A percentile compares a stretch with the other conserved stretches of the same genome.
phyloP scores from a whole-genome alignment of 495 filamentous ascomycete genomes.

The Trichocladium uniseriatum region DNA sequence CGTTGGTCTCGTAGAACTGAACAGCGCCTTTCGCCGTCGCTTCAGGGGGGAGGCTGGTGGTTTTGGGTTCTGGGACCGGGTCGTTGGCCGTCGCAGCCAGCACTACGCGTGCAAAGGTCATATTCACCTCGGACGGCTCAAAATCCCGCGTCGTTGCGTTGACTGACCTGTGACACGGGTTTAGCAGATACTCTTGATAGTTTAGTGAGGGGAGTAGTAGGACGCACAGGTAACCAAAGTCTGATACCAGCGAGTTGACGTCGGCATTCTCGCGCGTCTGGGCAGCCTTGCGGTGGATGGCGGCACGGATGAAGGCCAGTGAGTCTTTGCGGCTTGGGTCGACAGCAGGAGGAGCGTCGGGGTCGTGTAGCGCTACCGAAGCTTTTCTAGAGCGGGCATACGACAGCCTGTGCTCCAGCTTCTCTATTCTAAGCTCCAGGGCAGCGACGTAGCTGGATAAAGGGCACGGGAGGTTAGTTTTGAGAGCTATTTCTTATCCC shows the following conservation, averaged over 20 bases:
- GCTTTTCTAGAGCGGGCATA: conserved; percentile 52
- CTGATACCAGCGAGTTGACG: conserved; percentile 70
- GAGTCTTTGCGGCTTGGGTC: conserved; percentile 47
- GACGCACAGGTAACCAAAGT: conserved; percentile 67
- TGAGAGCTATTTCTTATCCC: not conserved
- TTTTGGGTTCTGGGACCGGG: conserved; percentile 44
- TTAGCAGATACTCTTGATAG: conserved; percentile 6
- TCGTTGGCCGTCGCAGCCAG: conserved; percentile 64
- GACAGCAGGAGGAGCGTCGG: conserved; percentile 31
- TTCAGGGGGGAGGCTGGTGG: conserved; percentile 55
- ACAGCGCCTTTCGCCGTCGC: conserved; percentile 55
- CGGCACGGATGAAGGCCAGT: conserved; percentile 47
- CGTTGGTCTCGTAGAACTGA: conserved; percentile 73
- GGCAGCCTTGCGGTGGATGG: conserved; percentile 50
- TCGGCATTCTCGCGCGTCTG: conserved; percentile 58
- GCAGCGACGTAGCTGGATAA: conserved; percentile 72
- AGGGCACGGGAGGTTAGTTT: not conserved
- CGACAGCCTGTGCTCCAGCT: conserved; percentile 61
- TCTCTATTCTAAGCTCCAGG: conserved; percentile 78
- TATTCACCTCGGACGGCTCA: conserved; percentile 69
- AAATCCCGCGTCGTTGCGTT: conserved; percentile 90
- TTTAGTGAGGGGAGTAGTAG: not conserved
- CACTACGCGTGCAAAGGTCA: conserved; percentile 79
- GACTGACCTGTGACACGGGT: conserved; percentile 51
- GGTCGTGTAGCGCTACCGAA: conserved; percentile 41